Conservation (phyloP, 2,329 filamentous ascomycete species). For the Exophiala sp. region DNA sequence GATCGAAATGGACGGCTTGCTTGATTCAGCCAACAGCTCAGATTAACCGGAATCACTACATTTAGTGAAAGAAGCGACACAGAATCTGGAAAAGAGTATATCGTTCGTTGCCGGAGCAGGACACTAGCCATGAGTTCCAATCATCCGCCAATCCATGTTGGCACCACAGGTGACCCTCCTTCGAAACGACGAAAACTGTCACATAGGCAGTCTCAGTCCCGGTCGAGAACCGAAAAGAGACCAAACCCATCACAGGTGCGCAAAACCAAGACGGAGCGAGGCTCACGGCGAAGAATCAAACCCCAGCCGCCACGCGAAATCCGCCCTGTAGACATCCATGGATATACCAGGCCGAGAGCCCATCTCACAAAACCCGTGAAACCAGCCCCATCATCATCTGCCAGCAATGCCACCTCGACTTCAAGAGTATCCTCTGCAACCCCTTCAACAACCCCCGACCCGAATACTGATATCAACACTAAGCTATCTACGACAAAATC, state of each 20-base stretch:
- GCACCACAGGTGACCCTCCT: background rate
- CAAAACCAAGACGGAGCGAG: too few species aligned
- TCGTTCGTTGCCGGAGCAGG: too few species aligned
- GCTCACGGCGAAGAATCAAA: background rate
- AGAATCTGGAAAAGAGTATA: too few species aligned
- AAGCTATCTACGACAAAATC: constrained; percentile 6
- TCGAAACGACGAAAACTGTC: constrained; percentile 14
- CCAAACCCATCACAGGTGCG: background rate
- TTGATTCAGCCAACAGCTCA: too few species aligned
- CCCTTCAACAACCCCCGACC: background rate
- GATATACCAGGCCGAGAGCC: background rate
- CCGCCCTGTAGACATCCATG: background rate
- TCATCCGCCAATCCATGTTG: background rate
- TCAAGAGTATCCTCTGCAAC: background rate
- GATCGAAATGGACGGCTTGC: too few species aligned
- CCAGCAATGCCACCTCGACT: background rate
- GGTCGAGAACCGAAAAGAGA: background rate
- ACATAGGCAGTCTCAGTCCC: background rate
- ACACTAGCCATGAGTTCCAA: constrained; percentile 1
- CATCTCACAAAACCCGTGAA: background rate
- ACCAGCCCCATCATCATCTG: background rate
- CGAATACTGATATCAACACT: constrained; percentile 1
- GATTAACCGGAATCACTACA: too few species aligned
- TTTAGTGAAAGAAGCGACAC: too few species aligned
- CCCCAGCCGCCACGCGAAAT: constrained; percentile 7